These are phyloP conservation scores for Acanthamoeba rhysodes DNA, from an alignment of 208 protist species.

Conservation along the genomic window DNA sequence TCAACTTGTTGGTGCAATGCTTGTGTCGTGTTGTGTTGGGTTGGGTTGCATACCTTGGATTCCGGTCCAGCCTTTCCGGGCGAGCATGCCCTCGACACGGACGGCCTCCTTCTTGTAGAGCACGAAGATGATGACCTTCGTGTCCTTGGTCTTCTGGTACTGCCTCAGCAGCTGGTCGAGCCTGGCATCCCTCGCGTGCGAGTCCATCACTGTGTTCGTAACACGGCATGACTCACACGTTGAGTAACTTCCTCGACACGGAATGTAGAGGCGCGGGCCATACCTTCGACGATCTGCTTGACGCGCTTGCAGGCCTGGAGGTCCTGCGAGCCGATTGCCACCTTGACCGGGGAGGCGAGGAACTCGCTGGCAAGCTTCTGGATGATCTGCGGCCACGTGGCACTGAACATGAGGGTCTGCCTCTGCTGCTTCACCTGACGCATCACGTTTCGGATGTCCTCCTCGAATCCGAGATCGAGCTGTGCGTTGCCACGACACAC, in stretches of 20 bases:
- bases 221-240: neutral
- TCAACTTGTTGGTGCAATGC: neutral
- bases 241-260: no score
- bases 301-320: slow-evolving; percentile 84
- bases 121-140: slow-evolving; percentile 70
- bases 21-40: neutral
- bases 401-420: slow-evolving; percentile 93
- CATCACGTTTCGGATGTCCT: slow-evolving; percentile 90
- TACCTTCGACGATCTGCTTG: slow-evolving; percentile 84
- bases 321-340: slow-evolving; percentile 76
- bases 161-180: slow-evolving; percentile 69
- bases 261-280: neutral
- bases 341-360: slow-evolving; percentile 26
- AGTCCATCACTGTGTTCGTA: slow-evolving; percentile 69
- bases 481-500: neutral
- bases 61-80: slow-evolving; percentile 35
- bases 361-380: slow-evolving; percentile 89
- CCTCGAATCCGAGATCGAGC: slow-evolving; percentile 90
- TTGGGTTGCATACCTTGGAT: slow-evolving; percentile 2
- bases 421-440: slow-evolving; percentile 87
- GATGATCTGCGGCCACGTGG: slow-evolving; percentile 93
- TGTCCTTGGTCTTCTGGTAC: slow-evolving; percentile 76
- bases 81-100: slow-evolving; percentile 56
- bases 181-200: slow-evolving; percentile 49
- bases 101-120: slow-evolving; percentile 75